A percentile compares a stretch with the other conserved stretches of the same genome.
Conservation (phyloP, 768 basidiomycete species). For the Gautieria morchelliformis region DNA sequence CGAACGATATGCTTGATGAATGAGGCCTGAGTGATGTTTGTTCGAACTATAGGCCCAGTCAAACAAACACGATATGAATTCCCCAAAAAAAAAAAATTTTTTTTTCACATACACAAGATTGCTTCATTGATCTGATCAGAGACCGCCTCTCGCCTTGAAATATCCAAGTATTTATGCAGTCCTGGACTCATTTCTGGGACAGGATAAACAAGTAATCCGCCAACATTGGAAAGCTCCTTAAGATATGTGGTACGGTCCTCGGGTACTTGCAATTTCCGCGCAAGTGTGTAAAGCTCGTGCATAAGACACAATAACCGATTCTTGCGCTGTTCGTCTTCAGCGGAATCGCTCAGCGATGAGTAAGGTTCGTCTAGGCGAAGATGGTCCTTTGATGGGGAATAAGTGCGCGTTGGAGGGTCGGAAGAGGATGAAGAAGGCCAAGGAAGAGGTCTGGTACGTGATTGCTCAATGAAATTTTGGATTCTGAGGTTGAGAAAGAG, state of each 20-base stretch:
- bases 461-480: constrained; percentile 77
- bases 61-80: neutral
- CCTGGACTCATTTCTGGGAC: constrained; percentile 57
- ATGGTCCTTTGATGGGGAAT: constrained; percentile 6
- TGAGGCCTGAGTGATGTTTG: neutral
- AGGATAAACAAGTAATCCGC: constrained; percentile 74
- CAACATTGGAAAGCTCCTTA: constrained; percentile 65
- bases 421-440: constrained; percentile 12
- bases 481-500: constrained; percentile 80
- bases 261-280: constrained; percentile 43
- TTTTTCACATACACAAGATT: constrained; percentile 54
- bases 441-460: constrained; percentile 59
- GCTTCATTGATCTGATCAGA: constrained; percentile 86
- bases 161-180: constrained; percentile 64
- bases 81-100: too few species aligned
- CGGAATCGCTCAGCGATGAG: constrained; percentile 20
- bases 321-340: constrained; percentile 31
- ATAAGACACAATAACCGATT: neutral
- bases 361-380: constrained; percentile 12
- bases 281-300: constrained; percentile 47
- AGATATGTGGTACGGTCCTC: constrained; percentile 51
- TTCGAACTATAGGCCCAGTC: neutral
- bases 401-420: constrained; percentile 8
- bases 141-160: constrained; percentile 67
- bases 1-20: neutral